Conservation (phyloP, 2,329 filamentous ascomycete species). For the Calonectria hongkongensis region DNA sequence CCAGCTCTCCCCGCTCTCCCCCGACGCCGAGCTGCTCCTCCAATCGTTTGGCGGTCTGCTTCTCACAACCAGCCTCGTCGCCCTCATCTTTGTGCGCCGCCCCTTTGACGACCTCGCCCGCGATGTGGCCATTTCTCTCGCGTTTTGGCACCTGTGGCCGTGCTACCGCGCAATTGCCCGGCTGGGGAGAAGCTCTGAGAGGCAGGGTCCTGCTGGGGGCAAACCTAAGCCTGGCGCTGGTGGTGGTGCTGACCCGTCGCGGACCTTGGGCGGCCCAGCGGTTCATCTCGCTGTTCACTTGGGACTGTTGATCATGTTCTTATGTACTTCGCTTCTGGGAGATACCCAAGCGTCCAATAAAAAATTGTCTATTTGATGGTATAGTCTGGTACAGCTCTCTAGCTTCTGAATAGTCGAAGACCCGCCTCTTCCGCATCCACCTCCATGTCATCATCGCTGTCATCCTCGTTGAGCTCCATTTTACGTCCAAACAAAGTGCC, state of each 20-base stretch:
- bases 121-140: conserved; percentile 63
- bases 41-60: conserved; percentile 70
- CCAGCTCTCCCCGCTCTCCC: conserved; percentile 65
- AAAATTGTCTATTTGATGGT: conserved; percentile 31
- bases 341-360: conserved; percentile 38
- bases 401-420: conserved; percentile 71
- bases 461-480: conserved; percentile 78
- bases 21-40: conserved; percentile 65
- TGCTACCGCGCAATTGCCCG: conserved; percentile 63
- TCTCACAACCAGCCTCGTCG: conserved; percentile 66
- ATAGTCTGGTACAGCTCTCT: conserved; percentile 45
- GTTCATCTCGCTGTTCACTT: conserved; percentile 68
- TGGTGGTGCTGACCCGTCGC: conserved; percentile 36
- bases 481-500: conserved; percentile 84
- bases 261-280: conserved; percentile 66
- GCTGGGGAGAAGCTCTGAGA: conserved; percentile 55
- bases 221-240: background rate
- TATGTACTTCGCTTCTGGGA: conserved; percentile 46
- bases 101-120: conserved; percentile 58
- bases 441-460: conserved; percentile 70
- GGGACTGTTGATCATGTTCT: conserved; percentile 61
- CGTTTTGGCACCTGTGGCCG: conserved; percentile 70
- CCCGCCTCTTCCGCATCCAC: conserved; percentile 73
- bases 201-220: conserved; percentile 33
- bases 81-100: conserved; percentile 59